Evolutionary conservation across 1,139 yeast genomes (phyloP), one percentile per base, ranked within the genome.

Genomic region (Taiozyma onychis): DNA sequence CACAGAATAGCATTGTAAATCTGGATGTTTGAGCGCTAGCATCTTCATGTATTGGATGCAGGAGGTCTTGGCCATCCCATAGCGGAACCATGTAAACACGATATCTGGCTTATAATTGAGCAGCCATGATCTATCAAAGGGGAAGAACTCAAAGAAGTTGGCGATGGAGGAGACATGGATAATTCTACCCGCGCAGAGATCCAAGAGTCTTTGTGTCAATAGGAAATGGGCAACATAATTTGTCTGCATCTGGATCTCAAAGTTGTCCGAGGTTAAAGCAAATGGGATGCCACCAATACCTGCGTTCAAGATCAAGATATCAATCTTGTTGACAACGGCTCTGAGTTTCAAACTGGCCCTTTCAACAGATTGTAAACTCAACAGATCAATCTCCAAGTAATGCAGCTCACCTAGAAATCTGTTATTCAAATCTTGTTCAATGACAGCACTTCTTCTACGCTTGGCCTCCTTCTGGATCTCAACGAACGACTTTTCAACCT

Each of bases 211-310:
- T 51, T 84, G 77, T 0, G 95, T 82, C 39, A 89, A 71, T 22
- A 88, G 68, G 55, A 85, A 86, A 44, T 90, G 96, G 0, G 95
- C 78, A 8, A 89, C 70, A 62, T 83, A 88, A 65, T 88, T 88
- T 4, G 91, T 84, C 62, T 88, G 96, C 52, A 87, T 68, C 62
- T 88, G 96, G 32, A 87, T 75, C 64, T 90, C 97, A 62, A 85
- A 86, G 6, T 83, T 83, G 62, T 89, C 96, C 27, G 68, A 68
- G 0, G 96, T 86, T 30, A 71, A 58, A 16, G 78, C 72, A 62
- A 73, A 80, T 0, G 95, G 95, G 14, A 83, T 71, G 2, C 87
- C 95, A 83, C 87, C 84, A 3, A 86, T 82, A 1, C 95, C 95
- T 0, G 96, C 95, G 64, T 88, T 89, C 60, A 88, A 81, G 39